These are phyloP conservation scores for Osmanthus fragrans DNA, from an alignment of 257 asterid species.

Conservation along the genomic window DNA sequence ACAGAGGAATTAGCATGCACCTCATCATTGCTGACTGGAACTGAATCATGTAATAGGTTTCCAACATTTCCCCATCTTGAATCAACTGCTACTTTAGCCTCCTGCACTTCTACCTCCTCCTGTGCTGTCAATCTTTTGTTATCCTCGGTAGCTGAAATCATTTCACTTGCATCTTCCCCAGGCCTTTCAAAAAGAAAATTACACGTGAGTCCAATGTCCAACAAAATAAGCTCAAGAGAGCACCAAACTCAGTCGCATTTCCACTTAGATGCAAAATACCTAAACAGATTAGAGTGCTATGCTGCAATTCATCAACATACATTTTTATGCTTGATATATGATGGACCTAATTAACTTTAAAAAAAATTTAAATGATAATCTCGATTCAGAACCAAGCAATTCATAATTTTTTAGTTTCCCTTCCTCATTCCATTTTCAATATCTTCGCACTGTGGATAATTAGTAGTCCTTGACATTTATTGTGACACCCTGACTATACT, in stretches of 20 bases:
- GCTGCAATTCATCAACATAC: not conserved
- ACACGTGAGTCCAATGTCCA: not conserved
- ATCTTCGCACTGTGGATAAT: no score
- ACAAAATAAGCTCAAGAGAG: conserved; percentile 11
- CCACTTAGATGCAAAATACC: not conserved
- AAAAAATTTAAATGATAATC: not conserved
- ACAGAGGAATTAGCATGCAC: conserved; percentile 31
- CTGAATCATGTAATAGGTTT: conserved; percentile 92
- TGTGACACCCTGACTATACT: no score
- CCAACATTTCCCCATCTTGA: conserved; percentile 64
- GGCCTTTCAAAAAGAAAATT: conserved; percentile 33
- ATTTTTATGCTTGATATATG: not conserved
- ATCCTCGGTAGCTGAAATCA: conserved; percentile 55
- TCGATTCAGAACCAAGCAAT: no score
- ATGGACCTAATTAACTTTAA: not conserved
- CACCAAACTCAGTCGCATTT: not conserved
- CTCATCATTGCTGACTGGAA: conserved; percentile 79
- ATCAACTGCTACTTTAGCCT: conserved; percentile 62
- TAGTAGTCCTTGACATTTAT: no score
- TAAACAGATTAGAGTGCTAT: not conserved
- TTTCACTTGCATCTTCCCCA: conserved; percentile 57
- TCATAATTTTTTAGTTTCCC: no score
- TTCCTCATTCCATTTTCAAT: no score
- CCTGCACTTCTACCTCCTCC: conserved; percentile 80
- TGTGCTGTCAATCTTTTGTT: conserved; percentile 53